Percentiles rank a stretch among this genome's conserved stretches.
Conservation (phyloP, 2,329 filamentous ascomycete species). For the Macrophomina phaseolina region DNA sequence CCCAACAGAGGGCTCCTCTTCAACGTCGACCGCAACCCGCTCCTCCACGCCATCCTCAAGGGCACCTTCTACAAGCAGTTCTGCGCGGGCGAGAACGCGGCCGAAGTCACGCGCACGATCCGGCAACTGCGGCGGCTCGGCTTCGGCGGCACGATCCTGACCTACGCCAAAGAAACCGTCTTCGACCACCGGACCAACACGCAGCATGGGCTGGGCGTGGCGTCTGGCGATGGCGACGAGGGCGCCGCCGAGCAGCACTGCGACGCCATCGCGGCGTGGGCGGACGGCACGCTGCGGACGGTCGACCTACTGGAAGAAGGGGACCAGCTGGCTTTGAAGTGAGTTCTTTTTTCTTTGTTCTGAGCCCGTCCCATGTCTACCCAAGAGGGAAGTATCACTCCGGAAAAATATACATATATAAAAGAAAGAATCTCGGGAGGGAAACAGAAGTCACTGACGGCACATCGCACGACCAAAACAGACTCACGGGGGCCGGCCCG, state of each 20-base stretch:
- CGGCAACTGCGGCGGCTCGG: conserved; percentile 72
- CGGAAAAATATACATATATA: no score
- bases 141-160: conserved; percentile 81
- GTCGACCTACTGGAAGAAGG: conserved; percentile 57
- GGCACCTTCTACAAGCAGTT: conserved; percentile 89
- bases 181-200: conserved; percentile 41
- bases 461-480: conserved; percentile 28
- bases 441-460: conserved; percentile 28
- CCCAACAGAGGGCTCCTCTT: neutral
- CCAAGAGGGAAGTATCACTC: no score
- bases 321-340: conserved; percentile 57
- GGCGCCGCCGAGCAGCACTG: neutral
- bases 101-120: conserved; percentile 68
- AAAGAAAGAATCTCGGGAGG: conserved; percentile 39
- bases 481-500: conserved; percentile 52
- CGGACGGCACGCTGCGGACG: conserved; percentile 69
- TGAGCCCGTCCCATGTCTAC: no score
- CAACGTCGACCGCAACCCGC: conserved; percentile 41
- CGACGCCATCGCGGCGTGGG: conserved; percentile 36
- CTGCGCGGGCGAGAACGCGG: conserved; percentile 77
- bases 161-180: conserved; percentile 73
- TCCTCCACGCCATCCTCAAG: conserved; percentile 75
- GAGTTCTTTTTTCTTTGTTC: neutral
- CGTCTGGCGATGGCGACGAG: neutral
- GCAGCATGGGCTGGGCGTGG: neutral